Evolutionary conservation across 352 stramenopile species (phyloP), one percentile per base, ranked within the genome.

Genomic region (Globisporangium yorkense): DNA sequence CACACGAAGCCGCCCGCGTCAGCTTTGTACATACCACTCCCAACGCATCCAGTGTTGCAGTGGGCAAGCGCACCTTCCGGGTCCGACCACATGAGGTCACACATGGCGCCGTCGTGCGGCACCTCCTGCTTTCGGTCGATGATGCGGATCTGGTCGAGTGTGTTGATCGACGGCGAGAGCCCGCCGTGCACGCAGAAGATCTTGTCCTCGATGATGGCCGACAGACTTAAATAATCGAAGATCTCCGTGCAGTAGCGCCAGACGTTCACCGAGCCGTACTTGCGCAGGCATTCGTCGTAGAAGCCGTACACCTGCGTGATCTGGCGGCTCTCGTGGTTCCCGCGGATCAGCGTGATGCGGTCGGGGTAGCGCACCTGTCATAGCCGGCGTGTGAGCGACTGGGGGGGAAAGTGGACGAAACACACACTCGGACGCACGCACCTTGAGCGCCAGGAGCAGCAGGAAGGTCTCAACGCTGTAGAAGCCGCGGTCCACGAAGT

Each of bases 231-330:
- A 84, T 99, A 99, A 77, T 99, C 97, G 67, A 99, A 99, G 67
- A 99, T 98, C 67, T 99, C 97, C 55, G 97, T 99, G 83, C 96
- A 99, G 73, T 99, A 99, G 45, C 90, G 83, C 97, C 97, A 99
- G 29, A 99, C 96, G 77, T 99, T 99, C 51, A 99, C 97, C 29
- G 59, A 98, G 56, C 97, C 97, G 73, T 99, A 99, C 81, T 99
- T 99, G 63, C 95, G 78, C 41, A 99, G 71, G 69, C 96, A 99
- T 84, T 99, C 97, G 69, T 99, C 96, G 71, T 99, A 99, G 77
- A 99, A 99, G 33, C 97, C 97, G 68, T 99, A 98, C 20, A 87
- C 96, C 67, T 96, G 89, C 46, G 87, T 97, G 71, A 99, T 99
- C 79, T 99, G 95, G 43, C 95, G 82, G 72, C 75, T 96, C 78